phyloP scores from a whole-genome alignment of 129 eudicot genomes.

The Flaveria robusta region DNA sequence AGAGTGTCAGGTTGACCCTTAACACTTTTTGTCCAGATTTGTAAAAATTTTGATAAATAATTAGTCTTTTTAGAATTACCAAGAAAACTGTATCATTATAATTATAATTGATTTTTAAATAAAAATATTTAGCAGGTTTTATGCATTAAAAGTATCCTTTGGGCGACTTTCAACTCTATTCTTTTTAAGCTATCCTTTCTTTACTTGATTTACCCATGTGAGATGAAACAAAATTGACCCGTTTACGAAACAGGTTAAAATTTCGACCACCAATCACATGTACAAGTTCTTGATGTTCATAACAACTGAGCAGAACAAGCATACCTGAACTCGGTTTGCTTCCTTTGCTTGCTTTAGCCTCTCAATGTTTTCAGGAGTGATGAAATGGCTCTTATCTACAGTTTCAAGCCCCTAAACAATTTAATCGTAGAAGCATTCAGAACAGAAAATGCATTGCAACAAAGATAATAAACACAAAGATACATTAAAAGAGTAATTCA shows the following conservation, averaged over 20 bases:
- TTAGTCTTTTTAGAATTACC: not conserved
- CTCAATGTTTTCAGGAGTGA: conserved; percentile 74
- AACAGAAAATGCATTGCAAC: not conserved
- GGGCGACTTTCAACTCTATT: not conserved
- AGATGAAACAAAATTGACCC: not conserved
- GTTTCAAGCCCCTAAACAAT: conserved; percentile 70
- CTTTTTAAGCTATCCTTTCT: not conserved
- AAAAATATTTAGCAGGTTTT: not conserved
- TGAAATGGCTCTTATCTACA: conserved; percentile 61
- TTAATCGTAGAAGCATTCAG: conserved; percentile 12
- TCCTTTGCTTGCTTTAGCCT: conserved; percentile 83
- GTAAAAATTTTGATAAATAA: not conserved
- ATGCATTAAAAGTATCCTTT: not conserved
- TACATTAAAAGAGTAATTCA: not conserved
- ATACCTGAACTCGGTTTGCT: conserved; percentile 90
- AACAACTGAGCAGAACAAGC: conserved; percentile 13
- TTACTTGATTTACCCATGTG: too few relatives aligned
- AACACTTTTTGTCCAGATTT: not conserved
- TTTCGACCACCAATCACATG: not conserved
- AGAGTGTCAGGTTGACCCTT: not conserved
- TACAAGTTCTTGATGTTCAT: not conserved
- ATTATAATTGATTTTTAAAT: not conserved
- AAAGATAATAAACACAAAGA: not conserved
- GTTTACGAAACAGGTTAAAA: not conserved
- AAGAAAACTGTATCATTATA: not conserved